Evolutionary conservation across 345 rosid genomes (phyloP).

Genomic region (Eucalyptus erythrocorys): DNA sequence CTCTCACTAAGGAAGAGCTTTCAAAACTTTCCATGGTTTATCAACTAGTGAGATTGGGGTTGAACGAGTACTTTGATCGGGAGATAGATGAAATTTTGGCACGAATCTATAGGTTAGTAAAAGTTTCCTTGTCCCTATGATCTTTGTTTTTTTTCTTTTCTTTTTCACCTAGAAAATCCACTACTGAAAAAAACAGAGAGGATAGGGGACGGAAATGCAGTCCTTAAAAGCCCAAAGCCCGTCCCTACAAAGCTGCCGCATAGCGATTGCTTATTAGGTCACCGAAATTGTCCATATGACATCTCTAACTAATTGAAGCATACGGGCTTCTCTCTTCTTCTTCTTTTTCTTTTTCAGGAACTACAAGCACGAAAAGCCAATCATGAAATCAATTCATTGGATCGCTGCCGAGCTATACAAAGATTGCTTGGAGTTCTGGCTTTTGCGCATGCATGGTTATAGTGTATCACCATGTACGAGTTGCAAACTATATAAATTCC

Average conservation of each 20-base stretch:
- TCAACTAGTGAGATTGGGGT: conserved; percentile 38
- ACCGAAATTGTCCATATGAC: not conserved
- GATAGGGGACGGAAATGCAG: not conserved
- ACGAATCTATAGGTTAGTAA: conserved; percentile 19
- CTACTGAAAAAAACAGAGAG: not conserved
- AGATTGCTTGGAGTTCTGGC: conserved; percentile 46
- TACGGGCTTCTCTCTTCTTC: no score
- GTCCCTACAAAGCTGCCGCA: not conserved
- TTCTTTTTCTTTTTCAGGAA: conserved; percentile 8
- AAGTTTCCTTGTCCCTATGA: not conserved
- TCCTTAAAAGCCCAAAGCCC: not conserved
- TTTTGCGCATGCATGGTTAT: conserved; percentile 42
- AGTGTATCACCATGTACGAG: conserved; percentile 35
- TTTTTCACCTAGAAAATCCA: not conserved
- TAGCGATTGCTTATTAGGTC: not conserved
- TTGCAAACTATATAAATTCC: not conserved
- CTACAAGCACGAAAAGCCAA: not conserved
- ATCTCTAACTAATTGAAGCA: not conserved
- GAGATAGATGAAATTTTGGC: conserved; percentile 29
- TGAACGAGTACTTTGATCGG: conserved; percentile 27
- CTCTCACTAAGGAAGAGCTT: conserved; percentile 31
- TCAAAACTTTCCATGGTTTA: conserved; percentile 33
- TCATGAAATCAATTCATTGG: not conserved
- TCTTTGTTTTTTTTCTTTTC: not conserved
- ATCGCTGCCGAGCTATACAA: conserved; percentile 18